A percentile compares a stretch with the other conserved stretches of the same genome.
Evolutionary conservation across 176 grass and related monocot genomes (phyloP).

Genomic region (Carex cristatella): DNA sequence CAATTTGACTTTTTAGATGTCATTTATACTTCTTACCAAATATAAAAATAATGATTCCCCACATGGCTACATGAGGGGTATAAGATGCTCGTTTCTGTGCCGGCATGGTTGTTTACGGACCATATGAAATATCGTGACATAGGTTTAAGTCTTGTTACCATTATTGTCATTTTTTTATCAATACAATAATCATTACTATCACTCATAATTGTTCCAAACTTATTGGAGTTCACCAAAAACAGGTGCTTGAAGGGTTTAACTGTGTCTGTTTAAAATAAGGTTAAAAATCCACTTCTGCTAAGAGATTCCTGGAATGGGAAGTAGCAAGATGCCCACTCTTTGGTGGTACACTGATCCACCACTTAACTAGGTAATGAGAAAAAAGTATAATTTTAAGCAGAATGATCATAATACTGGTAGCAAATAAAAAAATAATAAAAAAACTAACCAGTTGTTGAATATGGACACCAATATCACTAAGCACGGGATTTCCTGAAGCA

Average conservation of each 20-base stretch:
- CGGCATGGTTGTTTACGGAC: not conserved
- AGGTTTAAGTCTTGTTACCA: not conserved
- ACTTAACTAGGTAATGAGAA: not conserved
- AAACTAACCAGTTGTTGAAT: conserved; percentile 72
- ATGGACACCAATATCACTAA: conserved; percentile 91
- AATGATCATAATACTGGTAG: not conserved
- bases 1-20: not conserved
- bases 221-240: not conserved
- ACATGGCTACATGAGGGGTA: not conserved
- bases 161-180: not conserved
- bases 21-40: not conserved
- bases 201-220: not conserved
- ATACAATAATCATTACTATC: not conserved
- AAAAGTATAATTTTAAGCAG: not conserved
- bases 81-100: not conserved
- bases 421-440: not conserved
- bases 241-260: not conserved
- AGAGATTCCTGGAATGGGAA: not conserved
- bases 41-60: not conserved
- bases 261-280: not conserved
- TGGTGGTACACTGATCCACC: not conserved
- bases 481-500: conserved; percentile 82
- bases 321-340: not conserved
- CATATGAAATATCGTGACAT: not conserved
- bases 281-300: not conserved